Base-by-base conservation (phyloP, 495 filamentous ascomycete genomes). In the Chlorociboria aeruginascens region DNA sequence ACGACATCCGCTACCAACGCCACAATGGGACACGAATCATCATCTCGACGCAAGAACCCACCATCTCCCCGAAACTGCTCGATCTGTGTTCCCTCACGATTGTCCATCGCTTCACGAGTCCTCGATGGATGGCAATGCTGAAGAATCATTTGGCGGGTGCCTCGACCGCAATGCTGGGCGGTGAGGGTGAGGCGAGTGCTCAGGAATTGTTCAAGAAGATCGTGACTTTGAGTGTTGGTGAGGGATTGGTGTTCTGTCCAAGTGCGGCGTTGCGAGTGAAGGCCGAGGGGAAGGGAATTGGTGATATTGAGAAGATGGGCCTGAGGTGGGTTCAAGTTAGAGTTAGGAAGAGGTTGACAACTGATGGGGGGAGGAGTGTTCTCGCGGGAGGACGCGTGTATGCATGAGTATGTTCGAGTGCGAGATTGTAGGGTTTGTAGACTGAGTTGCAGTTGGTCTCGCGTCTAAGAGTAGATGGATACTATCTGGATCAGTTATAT, bases 1-100 rank as follows among this genome's bases (percentile, higher is more conserved):
- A 71, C 69, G 70, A 0, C 3, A 83, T 90, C 55, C 71, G 85
- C 3, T 69, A 77, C 36, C 83, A 89, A 55, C 79, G 85, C 8
- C 85, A 89, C 57, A 60, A 80, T 0, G 84, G 68, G 3, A 67
- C 73, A 0, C 71, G 83, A 1, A 66, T 88, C 11, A 48, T 90
- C 33, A 80, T 89, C 30, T 77, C 85, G 0, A 90, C 86, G 0
- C 83, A 92, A 55, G 86, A 90, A 51, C 86, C 86, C 0, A 89
- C 83, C 0, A 76, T 90, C 35, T 82, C 81, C 0, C 74, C 77
- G 0, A 62, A 65, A 20, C 71, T 90, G 2, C 66, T 90, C 0
- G 82, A 82, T 49, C 69, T 90, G 7, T 86, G 77, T 59, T 81
- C 74, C n/a, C 66, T 82, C 14, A 85, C 81, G 0, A 73, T 90